Percentiles rank a stretch among this genome's conserved stretches.
Conservation (phyloP, 1,284 basidiomycete genomes). For the Boletus smithii region DNA sequence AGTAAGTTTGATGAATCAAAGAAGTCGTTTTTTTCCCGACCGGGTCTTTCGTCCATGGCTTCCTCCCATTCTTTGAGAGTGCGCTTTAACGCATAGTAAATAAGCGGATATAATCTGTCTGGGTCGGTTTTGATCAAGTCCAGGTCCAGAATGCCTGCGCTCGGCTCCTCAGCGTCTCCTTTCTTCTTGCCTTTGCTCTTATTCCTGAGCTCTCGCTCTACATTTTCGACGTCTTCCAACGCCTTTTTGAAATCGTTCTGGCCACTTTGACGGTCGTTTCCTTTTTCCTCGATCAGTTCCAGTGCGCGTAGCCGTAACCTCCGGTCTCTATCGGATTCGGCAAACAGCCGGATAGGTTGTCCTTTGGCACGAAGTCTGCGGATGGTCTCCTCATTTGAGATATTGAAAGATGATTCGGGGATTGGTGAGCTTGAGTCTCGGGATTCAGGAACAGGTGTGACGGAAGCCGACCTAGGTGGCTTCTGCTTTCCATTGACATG, state of each 20-base stretch:
- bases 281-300: conserved; percentile 90
- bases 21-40: conserved; percentile 35
- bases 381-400: conserved; percentile 90
- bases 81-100: conserved; percentile 94
- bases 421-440: conserved; percentile 45
- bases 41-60: conserved; percentile 87
- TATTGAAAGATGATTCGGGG: conserved; percentile 74
- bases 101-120: conserved; percentile 95
- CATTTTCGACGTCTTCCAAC: conserved; percentile 85
- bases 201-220: conserved; percentile 67
- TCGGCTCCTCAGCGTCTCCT: conserved; percentile 48
- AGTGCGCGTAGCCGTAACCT: conserved; percentile 86
- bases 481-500: conserved; percentile 49
- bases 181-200: conserved; percentile 67
- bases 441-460: conserved; percentile 37
- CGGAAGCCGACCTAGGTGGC: conserved; percentile 39
- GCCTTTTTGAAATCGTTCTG: conserved; percentile 96
- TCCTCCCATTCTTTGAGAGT: conserved; percentile 95
- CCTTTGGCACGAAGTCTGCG: conserved; percentile 86
- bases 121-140: conserved; percentile 85
- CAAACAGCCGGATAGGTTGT: conserved; percentile 94
- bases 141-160: conserved; percentile 68
- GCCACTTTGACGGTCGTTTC: conserved; percentile 69
- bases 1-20: conserved; percentile 8
- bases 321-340: conserved; percentile 91